Evolutionary conservation across 441 rosid genomes (phyloP).

Genomic region (Gossypium aridum): DNA sequence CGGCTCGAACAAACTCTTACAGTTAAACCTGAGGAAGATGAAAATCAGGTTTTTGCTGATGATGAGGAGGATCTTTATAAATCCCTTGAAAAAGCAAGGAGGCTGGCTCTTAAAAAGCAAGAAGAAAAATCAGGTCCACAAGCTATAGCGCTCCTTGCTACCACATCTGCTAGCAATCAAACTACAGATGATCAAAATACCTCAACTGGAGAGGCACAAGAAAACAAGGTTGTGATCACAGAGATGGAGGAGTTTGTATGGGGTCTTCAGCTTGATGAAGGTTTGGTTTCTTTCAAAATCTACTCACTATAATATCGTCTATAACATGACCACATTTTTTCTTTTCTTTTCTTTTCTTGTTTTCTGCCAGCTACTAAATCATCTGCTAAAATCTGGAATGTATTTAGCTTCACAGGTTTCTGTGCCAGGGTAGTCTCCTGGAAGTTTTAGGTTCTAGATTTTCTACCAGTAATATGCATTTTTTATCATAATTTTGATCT

Average conservation of each 20-base stretch:
- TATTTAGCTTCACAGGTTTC: not conserved
- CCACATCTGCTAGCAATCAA: slow-evolving; percentile 35
- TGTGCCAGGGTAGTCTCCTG: not conserved
- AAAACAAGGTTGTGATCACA: slow-evolving; percentile 79
- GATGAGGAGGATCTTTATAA: slow-evolving; percentile 79
- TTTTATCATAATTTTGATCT: not conserved
- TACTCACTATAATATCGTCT: not conserved
- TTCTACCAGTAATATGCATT: not conserved
- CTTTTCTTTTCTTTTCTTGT: not conserved
- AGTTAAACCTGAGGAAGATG: slow-evolving; percentile 51
- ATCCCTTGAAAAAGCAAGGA: slow-evolving; percentile 80
- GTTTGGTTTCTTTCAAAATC: slow-evolving; percentile 21
- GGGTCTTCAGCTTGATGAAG: slow-evolving; percentile 85
- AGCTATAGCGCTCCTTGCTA: slow-evolving; percentile 63
- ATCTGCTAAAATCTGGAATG: not conserved
- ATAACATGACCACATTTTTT: not conserved
- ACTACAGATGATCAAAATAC: slow-evolving; percentile 39
- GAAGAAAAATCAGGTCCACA: slow-evolving; percentile 61
- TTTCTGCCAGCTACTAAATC: not conserved
- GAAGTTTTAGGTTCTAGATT: slow-evolving; percentile 10
- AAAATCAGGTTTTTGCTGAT: slow-evolving; percentile 51
- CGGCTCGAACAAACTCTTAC: slow-evolving; percentile 55
- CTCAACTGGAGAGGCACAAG: slow-evolving; percentile 52
- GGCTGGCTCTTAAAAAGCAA: slow-evolving; percentile 71
- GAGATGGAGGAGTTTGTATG: slow-evolving; percentile 95